Conservation (phyloP, 768 basidiomycete species). For the Lactifluus rugatus region DNA sequence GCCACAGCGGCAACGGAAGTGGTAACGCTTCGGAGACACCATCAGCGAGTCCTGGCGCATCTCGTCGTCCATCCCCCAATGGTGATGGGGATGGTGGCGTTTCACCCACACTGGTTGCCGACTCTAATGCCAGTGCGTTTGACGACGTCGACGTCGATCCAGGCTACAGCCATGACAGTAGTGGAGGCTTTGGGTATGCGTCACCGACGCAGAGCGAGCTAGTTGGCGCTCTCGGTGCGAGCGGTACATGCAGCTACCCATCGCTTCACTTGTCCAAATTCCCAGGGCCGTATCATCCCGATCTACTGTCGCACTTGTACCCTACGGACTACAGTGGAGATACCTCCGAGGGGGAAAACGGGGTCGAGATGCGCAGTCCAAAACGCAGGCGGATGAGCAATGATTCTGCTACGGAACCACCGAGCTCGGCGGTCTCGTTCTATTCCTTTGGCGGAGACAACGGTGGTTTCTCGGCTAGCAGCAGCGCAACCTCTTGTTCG, state of each 20-base stretch:
- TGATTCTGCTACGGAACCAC: slow-evolving; percentile 41
- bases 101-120: slow-evolving; percentile 62
- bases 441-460: slow-evolving; percentile 34
- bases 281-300: slow-evolving; percentile 70
- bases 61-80: slow-evolving; percentile 62
- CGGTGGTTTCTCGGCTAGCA: slow-evolving; percentile 33
- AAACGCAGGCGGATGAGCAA: slow-evolving; percentile 70
- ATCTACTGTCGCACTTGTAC: slow-evolving; percentile 50
- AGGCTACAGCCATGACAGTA: slow-evolving; percentile 28
- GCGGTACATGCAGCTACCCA: slow-evolving; percentile 24
- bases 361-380: slow-evolving; percentile 34
- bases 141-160: slow-evolving; percentile 7
- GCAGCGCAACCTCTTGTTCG: slow-evolving; percentile 43
- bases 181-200: slow-evolving; percentile 27
- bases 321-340: slow-evolving; percentile 48
- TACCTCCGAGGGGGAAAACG: slow-evolving; percentile 32
- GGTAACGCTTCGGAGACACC: slow-evolving; percentile 53
- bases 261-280: slow-evolving; percentile 35
- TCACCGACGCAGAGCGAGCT: slow-evolving; percentile 41
- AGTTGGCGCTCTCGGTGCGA: slow-evolving; percentile 35
- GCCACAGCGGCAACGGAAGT: slow-evolving; percentile 16
- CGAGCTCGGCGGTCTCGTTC: slow-evolving; percentile 54
- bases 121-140: slow-evolving; percentile 33
- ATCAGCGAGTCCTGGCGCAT: slow-evolving; percentile 65
- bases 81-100: slow-evolving; percentile 29